Evolutionary conservation across 768 basidiomycete species (phyloP).

Genomic region (Cystoderma amianthinum): DNA sequence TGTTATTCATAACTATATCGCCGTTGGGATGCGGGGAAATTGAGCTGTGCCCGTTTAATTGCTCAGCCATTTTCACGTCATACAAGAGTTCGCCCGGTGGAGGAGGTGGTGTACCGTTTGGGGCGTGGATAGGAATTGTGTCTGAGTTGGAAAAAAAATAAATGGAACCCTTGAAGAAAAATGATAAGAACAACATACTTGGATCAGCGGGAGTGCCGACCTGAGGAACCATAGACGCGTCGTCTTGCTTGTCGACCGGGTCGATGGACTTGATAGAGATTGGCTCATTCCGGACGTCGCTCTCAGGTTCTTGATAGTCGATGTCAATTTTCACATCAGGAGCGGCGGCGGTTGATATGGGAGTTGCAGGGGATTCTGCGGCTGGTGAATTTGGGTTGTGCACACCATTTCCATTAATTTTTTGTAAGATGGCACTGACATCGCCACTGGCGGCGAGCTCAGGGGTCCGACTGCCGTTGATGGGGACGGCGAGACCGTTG

Average conservation of each 20-base stretch:
- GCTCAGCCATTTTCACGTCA: constrained; percentile 56
- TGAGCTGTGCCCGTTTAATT: constrained; percentile 10
- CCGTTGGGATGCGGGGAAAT: constrained; percentile 9
- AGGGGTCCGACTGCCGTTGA: constrained; percentile 18
- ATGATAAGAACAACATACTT: constrained; percentile 30
- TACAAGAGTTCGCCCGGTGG: constrained; percentile 31
- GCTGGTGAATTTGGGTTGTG: constrained; percentile 29
- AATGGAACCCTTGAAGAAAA: constrained; percentile 13
- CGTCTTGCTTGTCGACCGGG: constrained; percentile 27
- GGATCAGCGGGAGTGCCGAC: constrained; percentile 38
- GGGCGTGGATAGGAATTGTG: constrained; percentile 35
- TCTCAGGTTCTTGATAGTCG: constrained; percentile 57
- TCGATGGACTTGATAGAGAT: constrained; percentile 40
- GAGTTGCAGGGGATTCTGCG: constrained; percentile 55
- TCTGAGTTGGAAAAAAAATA: constrained; percentile 22
- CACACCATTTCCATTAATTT: constrained; percentile 21
- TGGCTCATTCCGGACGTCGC: constrained; percentile 60
- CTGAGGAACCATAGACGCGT: constrained; percentile 38
- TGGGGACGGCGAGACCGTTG: constrained; percentile 32
- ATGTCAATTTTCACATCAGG: constrained; percentile 59
- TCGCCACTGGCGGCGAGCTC: constrained; percentile 30
- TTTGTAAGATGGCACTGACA: constrained; percentile 24
- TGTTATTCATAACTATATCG: constrained; percentile 36
- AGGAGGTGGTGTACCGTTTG: constrained; percentile 39
- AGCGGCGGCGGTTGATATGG: constrained; percentile 40